Percentiles rank a stretch among this genome's conserved stretches.
Evolutionary conservation across 371 early-diverging fungal species (phyloP).

Genomic region (Mycotypha africana): DNA sequence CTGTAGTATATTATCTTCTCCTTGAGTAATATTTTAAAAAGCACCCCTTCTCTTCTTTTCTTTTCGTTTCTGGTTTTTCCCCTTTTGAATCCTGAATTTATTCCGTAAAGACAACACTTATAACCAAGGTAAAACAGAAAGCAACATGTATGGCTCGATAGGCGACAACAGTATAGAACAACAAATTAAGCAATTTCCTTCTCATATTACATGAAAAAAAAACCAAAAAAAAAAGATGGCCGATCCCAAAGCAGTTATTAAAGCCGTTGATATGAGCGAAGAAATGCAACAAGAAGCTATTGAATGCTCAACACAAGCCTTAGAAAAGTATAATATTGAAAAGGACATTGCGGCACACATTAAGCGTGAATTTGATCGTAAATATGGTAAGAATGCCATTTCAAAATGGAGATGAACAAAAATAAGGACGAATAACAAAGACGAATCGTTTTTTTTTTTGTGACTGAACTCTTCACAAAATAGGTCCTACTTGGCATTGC

Average conservation of each 20-base stretch:
- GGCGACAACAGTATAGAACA: too few relatives aligned
- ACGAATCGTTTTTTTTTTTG: neutral
- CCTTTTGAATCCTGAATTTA: too few relatives aligned
- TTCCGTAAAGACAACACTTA: too few relatives aligned
- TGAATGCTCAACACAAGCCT: slow-evolving; percentile 86
- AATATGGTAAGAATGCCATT: slow-evolving; percentile 61
- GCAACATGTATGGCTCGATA: too few relatives aligned
- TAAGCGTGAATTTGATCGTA: slow-evolving; percentile 97
- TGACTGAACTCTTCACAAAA: neutral
- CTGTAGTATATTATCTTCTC: too few relatives aligned
- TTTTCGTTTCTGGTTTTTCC: too few relatives aligned
- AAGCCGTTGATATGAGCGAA: slow-evolving; percentile 97
- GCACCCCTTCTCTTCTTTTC: too few relatives aligned
- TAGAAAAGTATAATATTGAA: slow-evolving; percentile 92
- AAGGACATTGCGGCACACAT: slow-evolving; percentile 97
- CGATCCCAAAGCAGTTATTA: slow-evolving; percentile 85
- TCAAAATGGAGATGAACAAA: neutral
- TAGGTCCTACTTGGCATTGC: slow-evolving; percentile 94
- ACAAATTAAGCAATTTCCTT: too few relatives aligned
- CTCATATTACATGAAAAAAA: too few relatives aligned
- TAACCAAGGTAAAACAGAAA: too few relatives aligned
- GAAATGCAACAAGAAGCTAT: slow-evolving; percentile 96
- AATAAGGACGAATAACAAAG: neutral
- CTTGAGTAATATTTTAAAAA: too few relatives aligned
- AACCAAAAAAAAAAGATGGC: too few relatives aligned